Evolutionary conservation across 2,329 filamentous ascomycete species (phyloP), one percentile per base, ranked within the genome.

Genomic region (Trichoderma hamatum): DNA sequence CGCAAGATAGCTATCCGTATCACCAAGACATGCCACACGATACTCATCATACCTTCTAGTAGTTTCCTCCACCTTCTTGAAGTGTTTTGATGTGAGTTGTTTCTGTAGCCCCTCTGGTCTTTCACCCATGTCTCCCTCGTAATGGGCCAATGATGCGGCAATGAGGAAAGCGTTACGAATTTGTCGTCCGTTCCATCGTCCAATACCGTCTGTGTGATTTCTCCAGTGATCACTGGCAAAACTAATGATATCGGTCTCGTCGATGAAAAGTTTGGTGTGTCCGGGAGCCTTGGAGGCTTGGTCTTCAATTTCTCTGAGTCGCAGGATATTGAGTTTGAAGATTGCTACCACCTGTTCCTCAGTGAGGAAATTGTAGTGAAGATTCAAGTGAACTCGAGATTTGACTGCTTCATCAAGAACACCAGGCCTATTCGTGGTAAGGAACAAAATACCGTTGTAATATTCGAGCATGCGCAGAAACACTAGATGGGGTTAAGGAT

Each of bases 271-370:
- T 32, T 62, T 69, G 13, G 10, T 55, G 6, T 69, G 58, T 6
- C 67, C 52, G 28, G 67, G 16, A n/a, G 59, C 51, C 60, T 71
- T 63, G 36, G 51, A 52, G 1, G 60, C 71, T 30, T 67, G 54
- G 5, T 69, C 67, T 6, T 71, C 68, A 2, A 73, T 71, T 5
- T 74, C 74, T 36, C 74, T 72, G 32, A 73, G 73, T 52, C 52
- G 28, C 26, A 21, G 16, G 9, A 55, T 28, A 9, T 55, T 32
- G 24, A 28, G 16, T 55, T 55, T 32, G 28, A 55, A 55, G 19
- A 67, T 67, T 26, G 16, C 52, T 1, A 55, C 19, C 30, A 28
- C 30, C 52, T 16, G 30, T 10, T 55, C 26, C 30, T 30, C 14
- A 9, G 26, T n/a, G 16, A 55, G 30, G 14, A 28, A 28, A 19